Evolutionary conservation across 2,329 filamentous ascomycete species (phyloP).

Genomic region (Fusarium floridanum): DNA sequence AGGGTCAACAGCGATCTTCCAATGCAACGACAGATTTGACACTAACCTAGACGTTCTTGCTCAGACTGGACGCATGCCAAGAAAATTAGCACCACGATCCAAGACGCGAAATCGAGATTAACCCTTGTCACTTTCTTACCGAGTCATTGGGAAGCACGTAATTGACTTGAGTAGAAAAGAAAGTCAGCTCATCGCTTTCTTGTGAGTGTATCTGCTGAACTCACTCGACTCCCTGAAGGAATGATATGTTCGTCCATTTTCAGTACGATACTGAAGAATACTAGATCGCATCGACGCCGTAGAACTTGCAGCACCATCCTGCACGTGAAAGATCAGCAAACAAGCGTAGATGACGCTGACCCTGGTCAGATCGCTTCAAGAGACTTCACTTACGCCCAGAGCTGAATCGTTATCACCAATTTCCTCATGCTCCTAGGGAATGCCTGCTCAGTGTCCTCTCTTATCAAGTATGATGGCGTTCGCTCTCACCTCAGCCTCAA

Average conservation of each 20-base stretch:
- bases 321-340: conserved; percentile 1
- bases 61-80: conserved; percentile 38
- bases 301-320: conserved; percentile 47
- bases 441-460: neutral
- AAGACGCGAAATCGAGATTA: neutral
- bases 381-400: conserved; percentile 30
- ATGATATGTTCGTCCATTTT: conserved; percentile 56
- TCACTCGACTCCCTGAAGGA: conserved; percentile 49
- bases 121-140: conserved; percentile 29
- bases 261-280: conserved; percentile 52
- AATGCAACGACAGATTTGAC: too few relatives aligned
- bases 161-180: conserved; percentile 22
- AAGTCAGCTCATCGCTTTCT: neutral
- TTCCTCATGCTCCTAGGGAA: conserved; percentile 6
- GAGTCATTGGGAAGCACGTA: conserved; percentile 50
- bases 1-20: neutral
- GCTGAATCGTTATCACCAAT: conserved; percentile 42
- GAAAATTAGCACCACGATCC: conserved; percentile 21
- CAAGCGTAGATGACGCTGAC: neutral
- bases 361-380: neutral
- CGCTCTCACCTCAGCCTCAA: conserved; percentile 35
- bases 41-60: conserved; percentile 49
- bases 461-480: neutral
- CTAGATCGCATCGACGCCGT: conserved; percentile 52
- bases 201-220: neutral